A percentile compares a stretch with the other conserved stretches of the same genome.
These are phyloP conservation scores for Yarrowia galli DNA, from an alignment of 1,139 yeast species.

Conservation along the genomic window DNA sequence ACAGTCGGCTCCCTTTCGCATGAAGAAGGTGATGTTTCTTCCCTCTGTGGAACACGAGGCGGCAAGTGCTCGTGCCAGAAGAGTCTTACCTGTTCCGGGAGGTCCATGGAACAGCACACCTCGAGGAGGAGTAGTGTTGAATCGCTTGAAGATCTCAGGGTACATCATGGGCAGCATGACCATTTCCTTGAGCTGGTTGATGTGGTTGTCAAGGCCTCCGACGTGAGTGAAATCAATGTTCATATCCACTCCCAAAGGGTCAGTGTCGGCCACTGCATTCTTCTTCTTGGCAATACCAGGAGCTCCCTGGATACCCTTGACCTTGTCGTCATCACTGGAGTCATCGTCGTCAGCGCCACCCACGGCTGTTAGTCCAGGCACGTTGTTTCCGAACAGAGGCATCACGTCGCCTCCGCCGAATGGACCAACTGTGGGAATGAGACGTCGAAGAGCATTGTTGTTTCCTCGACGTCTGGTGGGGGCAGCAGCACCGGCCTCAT, in stretches of 20 bases:
- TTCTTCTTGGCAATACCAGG: conserved; percentile 56
- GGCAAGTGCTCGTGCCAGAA: conserved; percentile 97
- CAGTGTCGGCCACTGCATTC: conserved; percentile 84
- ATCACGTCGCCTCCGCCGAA: conserved; percentile 72
- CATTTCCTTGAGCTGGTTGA: conserved; percentile 95
- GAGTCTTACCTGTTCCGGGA: conserved; percentile 98
- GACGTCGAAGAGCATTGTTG: conserved; percentile 44
- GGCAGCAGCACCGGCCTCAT: conserved; percentile 45
- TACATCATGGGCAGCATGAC: conserved; percentile 90
- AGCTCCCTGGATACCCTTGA: conserved; percentile 43
- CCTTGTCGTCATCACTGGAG: conserved; percentile 48
- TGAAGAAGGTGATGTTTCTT: conserved; percentile 89
- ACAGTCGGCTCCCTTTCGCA: conserved; percentile 99
- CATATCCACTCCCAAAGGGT: conserved; percentile 94
- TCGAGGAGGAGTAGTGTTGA: conserved; percentile 93
- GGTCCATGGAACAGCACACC: conserved; percentile 99
- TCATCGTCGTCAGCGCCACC: conserved; percentile 51
- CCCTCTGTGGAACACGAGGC: conserved; percentile 87
- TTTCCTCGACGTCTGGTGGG: conserved; percentile 42
- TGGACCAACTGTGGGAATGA: conserved; percentile 49
- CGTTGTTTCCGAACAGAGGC: conserved; percentile 96
- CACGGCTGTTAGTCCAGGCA: conserved; percentile 50
- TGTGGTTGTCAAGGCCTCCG: conserved; percentile 92
- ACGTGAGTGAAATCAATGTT: conserved; percentile 87
- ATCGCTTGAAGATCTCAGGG: conserved; percentile 91